A percentile compares a stretch with the other conserved stretches of the same genome.
phyloP scores from a whole-genome alignment of 192 early-diverging fungal species.

The Coemansia sp. region DNA sequence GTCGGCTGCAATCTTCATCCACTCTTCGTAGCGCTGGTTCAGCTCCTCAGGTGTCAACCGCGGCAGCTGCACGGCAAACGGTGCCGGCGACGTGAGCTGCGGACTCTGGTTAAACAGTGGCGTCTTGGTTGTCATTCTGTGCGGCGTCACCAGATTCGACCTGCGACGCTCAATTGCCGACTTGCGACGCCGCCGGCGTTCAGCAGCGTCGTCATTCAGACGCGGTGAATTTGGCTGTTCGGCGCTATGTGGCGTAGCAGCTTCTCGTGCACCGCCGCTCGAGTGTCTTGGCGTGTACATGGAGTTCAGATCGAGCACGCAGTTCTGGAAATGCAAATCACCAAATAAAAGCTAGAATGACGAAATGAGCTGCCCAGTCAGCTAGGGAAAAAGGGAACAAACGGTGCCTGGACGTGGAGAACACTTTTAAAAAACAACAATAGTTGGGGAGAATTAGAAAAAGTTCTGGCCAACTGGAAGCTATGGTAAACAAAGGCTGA shows the following conservation, averaged over 20 bases:
- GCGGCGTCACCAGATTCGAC: slow-evolving; percentile 47
- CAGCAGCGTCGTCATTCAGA: slow-evolving; percentile 54
- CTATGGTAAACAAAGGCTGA: slow-evolving; percentile 7
- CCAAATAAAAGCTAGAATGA: not conserved
- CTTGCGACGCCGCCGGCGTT: slow-evolving; percentile 51
- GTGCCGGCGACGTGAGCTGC: slow-evolving; percentile 31
- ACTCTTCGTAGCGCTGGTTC: slow-evolving; percentile 79
- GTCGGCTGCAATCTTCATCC: slow-evolving; percentile 97
- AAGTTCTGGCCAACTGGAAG: not conserved
- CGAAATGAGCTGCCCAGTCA: not conserved
- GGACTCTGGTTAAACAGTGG: slow-evolving; percentile 40
- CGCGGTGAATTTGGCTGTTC: slow-evolving; percentile 36
- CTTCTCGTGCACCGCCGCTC: slow-evolving; percentile 15
- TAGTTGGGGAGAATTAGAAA: not conserved
- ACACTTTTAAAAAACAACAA: not conserved
- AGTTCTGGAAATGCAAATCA: not conserved
- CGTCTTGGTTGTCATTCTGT: slow-evolving; percentile 26
- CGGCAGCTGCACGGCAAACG: slow-evolving; percentile 51
- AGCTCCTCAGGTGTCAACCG: slow-evolving; percentile 56
- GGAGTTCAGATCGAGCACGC: not conserved
- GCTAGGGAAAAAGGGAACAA: not conserved
- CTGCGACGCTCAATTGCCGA: slow-evolving; percentile 50
- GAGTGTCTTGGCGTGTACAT: slow-evolving; percentile 41
- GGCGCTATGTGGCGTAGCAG: slow-evolving; percentile 35
- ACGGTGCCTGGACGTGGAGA: not conserved